Evolutionary conservation across 2,329 filamentous ascomycete species (phyloP).

Genomic region (Fusarium nanum): DNA sequence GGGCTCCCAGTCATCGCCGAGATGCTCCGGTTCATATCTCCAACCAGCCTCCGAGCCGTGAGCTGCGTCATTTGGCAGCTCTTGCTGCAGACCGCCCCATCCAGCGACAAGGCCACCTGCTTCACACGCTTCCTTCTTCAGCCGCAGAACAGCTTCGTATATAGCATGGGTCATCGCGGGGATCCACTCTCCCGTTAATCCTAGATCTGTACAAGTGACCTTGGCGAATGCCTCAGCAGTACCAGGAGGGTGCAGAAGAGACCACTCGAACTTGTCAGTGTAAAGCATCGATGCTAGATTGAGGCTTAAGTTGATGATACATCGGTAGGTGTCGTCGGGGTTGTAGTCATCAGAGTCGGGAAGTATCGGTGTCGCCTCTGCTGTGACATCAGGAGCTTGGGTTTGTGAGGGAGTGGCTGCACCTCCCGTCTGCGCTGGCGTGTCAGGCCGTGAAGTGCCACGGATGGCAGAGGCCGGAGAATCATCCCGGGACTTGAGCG

Average conservation of each 20-base stretch:
- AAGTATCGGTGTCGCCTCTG: conserved; percentile 72
- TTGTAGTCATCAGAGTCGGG: conserved; percentile 79
- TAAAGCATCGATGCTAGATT: conserved; percentile 93
- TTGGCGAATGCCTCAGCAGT: conserved; percentile 93
- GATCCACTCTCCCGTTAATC: conserved; percentile 91
- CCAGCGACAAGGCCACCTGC: conserved; percentile 86
- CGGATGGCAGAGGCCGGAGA: conserved; percentile 52
- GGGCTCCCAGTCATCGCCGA: conserved; percentile 86
- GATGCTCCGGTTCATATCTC: conserved; percentile 92
- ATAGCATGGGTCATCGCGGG: conserved; percentile 95
- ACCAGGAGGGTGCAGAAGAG: conserved; percentile 88
- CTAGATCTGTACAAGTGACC: conserved; percentile 91
- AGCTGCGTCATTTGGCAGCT: conserved; percentile 90
- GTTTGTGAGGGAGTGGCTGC: conserved; percentile 61
- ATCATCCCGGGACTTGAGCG: conserved; percentile 54
- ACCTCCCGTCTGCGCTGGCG: conserved; percentile 65
- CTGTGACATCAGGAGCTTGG: conserved; percentile 69
- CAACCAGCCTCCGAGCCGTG: conserved; percentile 87
- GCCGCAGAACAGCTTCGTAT: conserved; percentile 89
- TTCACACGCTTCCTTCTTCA: conserved; percentile 97
- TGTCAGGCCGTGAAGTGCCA: conserved; percentile 63
- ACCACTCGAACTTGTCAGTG: conserved; percentile 99
- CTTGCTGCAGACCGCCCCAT: conserved; percentile 67
- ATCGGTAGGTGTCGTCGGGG: conserved; percentile 94
- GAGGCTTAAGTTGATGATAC: conserved; percentile 89